These are phyloP conservation scores for Auriscalpium vulgare DNA, from an alignment of 768 basidiomycete genomes.

Conservation along the genomic window DNA sequence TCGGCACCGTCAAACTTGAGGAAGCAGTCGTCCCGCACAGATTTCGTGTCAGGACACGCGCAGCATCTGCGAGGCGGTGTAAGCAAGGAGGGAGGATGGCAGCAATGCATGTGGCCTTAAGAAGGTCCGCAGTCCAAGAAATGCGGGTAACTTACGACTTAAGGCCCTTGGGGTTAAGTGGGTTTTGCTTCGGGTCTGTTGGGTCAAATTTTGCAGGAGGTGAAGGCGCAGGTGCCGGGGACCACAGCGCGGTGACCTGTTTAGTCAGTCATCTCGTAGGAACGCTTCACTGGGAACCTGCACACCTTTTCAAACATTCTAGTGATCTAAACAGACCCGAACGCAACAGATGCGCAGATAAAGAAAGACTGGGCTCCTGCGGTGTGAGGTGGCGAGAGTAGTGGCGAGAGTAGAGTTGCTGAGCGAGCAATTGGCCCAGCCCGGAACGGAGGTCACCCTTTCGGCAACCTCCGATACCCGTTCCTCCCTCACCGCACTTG, in stretches of 20 bases:
- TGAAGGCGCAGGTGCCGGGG: constrained; percentile 26
- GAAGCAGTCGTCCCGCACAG: constrained; percentile 91
- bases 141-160: constrained; percentile 68
- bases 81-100: background rate
- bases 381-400: too few species aligned
- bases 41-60: constrained; percentile 91
- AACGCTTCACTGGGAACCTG: background rate
- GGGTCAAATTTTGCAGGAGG: constrained; percentile 45
- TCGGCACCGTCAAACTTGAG: constrained; percentile 57
- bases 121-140: background rate
- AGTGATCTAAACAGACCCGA: too few species aligned
- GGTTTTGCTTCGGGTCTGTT: constrained; percentile 75
- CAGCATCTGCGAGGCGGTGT: constrained; percentile 60
- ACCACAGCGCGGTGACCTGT: constrained; percentile 33
- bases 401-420: too few species aligned
- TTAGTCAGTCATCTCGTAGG: background rate
- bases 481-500: too few species aligned
- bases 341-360: too few species aligned
- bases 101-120: background rate
- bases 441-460: too few species aligned
- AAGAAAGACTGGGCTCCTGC: too few species aligned
- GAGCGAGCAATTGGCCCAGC: too few species aligned
- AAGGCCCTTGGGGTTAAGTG: constrained; percentile 86
- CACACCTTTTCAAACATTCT: background rate
- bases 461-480: too few species aligned